Conservation (phyloP, 1,139 yeast genomes). For the Arxiozyma bovina region DNA sequence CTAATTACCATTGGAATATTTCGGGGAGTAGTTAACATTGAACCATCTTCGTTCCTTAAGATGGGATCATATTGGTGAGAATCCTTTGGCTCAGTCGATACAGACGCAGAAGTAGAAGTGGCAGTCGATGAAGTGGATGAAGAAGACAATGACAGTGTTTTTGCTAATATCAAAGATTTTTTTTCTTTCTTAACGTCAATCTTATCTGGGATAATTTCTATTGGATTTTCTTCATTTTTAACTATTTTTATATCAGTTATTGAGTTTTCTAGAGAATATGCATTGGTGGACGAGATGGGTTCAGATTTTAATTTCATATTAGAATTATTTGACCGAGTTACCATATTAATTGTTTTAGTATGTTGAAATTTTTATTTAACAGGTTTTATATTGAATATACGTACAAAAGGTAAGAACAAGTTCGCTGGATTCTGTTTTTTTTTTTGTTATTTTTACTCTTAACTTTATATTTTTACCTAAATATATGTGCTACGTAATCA, state of each 20-base stretch:
- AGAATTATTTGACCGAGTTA: neutral
- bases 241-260: neutral
- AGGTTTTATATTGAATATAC: neutral
- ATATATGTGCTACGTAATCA: neutral
- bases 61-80: constrained; percentile 4
- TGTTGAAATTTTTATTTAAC: no score
- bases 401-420: neutral
- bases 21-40: constrained; percentile 9
- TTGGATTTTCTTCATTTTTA: neutral
- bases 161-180: neutral
- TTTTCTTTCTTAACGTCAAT: neutral
- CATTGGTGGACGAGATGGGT: neutral
- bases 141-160: neutral
- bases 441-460: no score
- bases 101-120: neutral
- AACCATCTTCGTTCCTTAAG: constrained; percentile 4
- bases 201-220: neutral
- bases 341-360: neutral
- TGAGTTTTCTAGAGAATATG: neutral
- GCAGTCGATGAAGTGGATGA: neutral
- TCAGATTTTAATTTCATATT: neutral
- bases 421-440: neutral
- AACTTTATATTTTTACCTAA: no score
- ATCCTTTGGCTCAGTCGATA: neutral
- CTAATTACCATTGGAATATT: constrained; percentile 9